These are phyloP conservation scores for Aureobasidium sp. DNA, from an alignment of 2,329 filamentous ascomycete species.

Conservation along the genomic window DNA sequence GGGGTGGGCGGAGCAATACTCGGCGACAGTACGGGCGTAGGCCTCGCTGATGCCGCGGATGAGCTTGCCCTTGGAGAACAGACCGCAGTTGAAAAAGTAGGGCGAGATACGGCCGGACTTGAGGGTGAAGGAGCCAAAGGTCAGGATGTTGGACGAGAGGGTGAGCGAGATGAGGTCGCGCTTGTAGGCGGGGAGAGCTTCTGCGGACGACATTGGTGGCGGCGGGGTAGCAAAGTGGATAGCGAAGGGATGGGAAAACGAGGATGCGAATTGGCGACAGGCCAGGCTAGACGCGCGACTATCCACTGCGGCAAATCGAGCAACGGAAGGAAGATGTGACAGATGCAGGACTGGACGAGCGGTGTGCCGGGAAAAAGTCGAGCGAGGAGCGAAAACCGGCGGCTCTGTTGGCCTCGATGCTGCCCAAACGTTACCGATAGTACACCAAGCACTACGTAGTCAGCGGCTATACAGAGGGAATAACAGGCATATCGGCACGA, in stretches of 20 bases:
- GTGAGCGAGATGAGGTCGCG: conserved; percentile 61
- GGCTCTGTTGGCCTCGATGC: not conserved
- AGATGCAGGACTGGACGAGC: not conserved
- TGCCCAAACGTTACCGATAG: conserved; percentile 6
- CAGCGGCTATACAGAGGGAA: not conserved
- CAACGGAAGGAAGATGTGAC: conserved; percentile 4
- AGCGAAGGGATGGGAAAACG: conserved; percentile 7
- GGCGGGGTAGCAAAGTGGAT: conserved; percentile 11
- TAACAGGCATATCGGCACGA: not conserved
- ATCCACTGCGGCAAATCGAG: conserved; percentile 9
- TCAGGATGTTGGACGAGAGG: conserved; percentile 60
- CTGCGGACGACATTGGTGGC: conserved; percentile 14
- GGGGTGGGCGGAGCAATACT: conserved; percentile 44
- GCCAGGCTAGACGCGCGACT: conserved; percentile 6
- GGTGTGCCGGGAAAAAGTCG: conserved; percentile 1
- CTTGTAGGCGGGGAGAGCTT: conserved; percentile 49
- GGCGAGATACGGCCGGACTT: conserved; percentile 87
- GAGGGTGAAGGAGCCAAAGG: conserved; percentile 76
- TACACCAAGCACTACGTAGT: not conserved
- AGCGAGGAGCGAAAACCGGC: not conserved
- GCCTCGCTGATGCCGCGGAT: conserved; percentile 70
- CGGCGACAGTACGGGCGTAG: conserved; percentile 57
- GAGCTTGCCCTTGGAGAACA: conserved; percentile 74
- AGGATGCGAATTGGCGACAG: not conserved
- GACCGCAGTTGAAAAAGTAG: conserved; percentile 96